Percentiles rank a stretch among this genome's conserved stretches.
Evolutionary conservation across 2,329 filamentous ascomycete species (phyloP).

Genomic region (Fusarium odoratissimum): DNA sequence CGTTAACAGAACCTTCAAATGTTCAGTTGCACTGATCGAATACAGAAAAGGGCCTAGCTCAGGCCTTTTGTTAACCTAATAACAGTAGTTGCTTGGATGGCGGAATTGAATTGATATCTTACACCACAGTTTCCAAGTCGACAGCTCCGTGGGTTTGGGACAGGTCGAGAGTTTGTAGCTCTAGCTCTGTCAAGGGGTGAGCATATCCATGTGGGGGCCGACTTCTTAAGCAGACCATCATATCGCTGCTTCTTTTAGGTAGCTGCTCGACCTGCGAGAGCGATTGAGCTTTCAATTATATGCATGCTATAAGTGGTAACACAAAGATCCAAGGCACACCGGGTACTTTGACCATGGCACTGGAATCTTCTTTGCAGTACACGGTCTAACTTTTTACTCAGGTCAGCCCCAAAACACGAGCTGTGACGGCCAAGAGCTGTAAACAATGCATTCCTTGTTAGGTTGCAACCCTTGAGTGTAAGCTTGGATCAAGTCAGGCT

Average conservation of each 20-base stretch:
- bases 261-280: conserved; percentile 1
- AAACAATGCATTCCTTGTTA: conserved; percentile 26
- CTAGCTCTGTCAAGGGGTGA: conserved; percentile 24
- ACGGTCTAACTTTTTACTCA: neutral
- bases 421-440: conserved; percentile 13
- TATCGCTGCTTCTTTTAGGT: conserved; percentile 2
- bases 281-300: neutral
- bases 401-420: neutral
- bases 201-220: conserved; percentile 34
- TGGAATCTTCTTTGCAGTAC: neutral
- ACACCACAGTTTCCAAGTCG: neutral
- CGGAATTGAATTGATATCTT: neutral
- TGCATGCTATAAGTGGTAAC: neutral
- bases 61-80: too few species aligned
- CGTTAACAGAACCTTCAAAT: conserved; percentile 4
- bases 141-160: neutral
- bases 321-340: neutral
- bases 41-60: neutral
- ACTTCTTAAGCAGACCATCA: neutral
- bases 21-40: neutral
- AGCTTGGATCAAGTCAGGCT: conserved; percentile 39
- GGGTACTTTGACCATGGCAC: neutral
- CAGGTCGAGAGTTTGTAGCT: conserved; percentile 11
- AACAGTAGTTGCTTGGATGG: neutral
- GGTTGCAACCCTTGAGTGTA: conserved; percentile 25